Conservation (phyloP, 495 filamentous ascomycete genomes). For the Xylaria acuta region DNA sequence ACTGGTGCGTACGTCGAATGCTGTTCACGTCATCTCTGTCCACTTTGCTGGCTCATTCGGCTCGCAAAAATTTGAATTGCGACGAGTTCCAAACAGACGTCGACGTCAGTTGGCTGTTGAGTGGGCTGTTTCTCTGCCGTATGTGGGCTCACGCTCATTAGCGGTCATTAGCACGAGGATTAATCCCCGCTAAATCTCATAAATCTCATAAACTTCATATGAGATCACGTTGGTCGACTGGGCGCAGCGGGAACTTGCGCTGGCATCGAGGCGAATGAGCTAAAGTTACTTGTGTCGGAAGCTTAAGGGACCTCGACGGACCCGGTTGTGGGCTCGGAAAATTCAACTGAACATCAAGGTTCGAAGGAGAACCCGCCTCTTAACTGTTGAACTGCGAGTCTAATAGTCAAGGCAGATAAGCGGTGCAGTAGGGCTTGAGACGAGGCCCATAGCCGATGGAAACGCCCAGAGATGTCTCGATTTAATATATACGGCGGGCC, state of each 20-base stretch:
- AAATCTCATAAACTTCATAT: constrained; percentile 3
- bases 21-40: constrained; percentile 26
- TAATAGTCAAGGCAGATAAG: constrained; percentile 1
- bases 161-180: constrained; percentile 8
- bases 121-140: constrained; percentile 24
- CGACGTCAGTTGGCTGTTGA: constrained; percentile 22
- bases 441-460: not conserved
- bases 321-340: not conserved
- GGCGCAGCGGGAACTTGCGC: not conserved
- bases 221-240: constrained; percentile 17
- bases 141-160: constrained; percentile 22
- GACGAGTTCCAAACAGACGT: not conserved
- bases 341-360: not conserved
- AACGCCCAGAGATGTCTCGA: constrained; percentile 9
- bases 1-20: constrained; percentile 18
- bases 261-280: not conserved
- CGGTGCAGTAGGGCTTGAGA: not conserved
- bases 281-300: not conserved
- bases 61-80: not conserved
- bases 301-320: not conserved
- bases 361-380: not conserved
- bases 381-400: not conserved
- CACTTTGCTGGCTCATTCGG: constrained; percentile 13
- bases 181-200: constrained; percentile 9
- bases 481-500: constrained; percentile 12